A percentile compares a stretch with the other conserved stretches of the same genome.
Evolutionary conservation across 202 grass and related monocot species (phyloP).

Genomic region (Setaria italica): DNA sequence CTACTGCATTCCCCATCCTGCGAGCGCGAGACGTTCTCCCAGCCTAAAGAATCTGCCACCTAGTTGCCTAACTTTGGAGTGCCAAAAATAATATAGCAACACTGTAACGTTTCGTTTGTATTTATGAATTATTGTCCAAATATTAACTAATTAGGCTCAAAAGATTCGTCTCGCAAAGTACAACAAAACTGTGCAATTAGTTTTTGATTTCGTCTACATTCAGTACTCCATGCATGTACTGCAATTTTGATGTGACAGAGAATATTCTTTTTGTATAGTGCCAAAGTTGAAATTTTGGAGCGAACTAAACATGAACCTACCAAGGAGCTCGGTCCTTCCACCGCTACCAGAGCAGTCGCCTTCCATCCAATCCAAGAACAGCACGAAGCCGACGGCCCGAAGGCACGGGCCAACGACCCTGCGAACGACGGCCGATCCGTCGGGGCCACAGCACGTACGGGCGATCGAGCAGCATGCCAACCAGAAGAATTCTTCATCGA

Average conservation of each 20-base stretch:
- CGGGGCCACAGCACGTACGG: not conserved
- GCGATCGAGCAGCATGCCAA: not conserved
- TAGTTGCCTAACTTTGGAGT: not conserved
- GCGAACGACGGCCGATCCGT: slow-evolving; percentile 27
- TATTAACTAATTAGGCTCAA: too few species aligned
- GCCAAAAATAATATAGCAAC: too few species aligned
- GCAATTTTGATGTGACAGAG: too few species aligned
- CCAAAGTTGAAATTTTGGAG: too few species aligned
- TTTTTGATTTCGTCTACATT: too few species aligned
- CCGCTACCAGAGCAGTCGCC: not conserved
- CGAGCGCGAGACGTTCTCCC: not conserved
- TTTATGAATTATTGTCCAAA: too few species aligned
- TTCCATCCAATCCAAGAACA: not conserved
- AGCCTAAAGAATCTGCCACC: not conserved
- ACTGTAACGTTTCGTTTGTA: too few species aligned
- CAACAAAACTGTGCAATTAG: too few species aligned
- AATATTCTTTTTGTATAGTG: too few species aligned
- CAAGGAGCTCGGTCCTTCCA: not conserved
- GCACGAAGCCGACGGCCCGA: not conserved
- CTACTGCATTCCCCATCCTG: not conserved
- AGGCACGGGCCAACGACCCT: slow-evolving; percentile 5
- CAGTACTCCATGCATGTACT: too few species aligned
- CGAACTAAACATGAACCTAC: too few species aligned
- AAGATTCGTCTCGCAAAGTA: too few species aligned
- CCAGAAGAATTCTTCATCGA: not conserved